phyloP scores from a whole-genome alignment of 2,329 filamentous ascomycete species.

The Aspergillus unguis region DNA sequence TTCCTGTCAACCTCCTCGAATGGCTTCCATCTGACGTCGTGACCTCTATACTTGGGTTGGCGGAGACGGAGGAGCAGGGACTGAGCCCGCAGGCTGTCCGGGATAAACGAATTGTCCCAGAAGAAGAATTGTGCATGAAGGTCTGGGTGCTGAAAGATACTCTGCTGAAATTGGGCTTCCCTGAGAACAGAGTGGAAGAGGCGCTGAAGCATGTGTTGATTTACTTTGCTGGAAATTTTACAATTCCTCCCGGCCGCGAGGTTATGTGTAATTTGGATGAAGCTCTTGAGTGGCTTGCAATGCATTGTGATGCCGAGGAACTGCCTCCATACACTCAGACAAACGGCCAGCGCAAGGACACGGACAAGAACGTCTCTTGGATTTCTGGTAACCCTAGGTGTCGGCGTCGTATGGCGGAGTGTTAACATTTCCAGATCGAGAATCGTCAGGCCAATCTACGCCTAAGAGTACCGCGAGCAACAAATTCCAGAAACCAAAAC shows the following conservation, averaged over 20 bases:
- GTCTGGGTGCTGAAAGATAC: conserved; percentile 81
- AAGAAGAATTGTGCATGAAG: conserved; percentile 75
- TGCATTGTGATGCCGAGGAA: conserved; percentile 66
- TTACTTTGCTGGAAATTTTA: conserved; percentile 61
- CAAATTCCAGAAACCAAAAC: conserved; percentile 26
- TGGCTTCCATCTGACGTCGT: conserved; percentile 80
- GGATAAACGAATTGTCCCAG: conserved; percentile 49
- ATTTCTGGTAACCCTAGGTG: conserved; percentile 32
- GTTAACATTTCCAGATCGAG: conserved; percentile 32
- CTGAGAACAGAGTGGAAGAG: conserved; percentile 59
- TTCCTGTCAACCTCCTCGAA: conserved; percentile 66
- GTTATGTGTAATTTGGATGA: conserved; percentile 83
- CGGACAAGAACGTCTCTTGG: conserved; percentile 34
- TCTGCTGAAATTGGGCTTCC: conserved; percentile 67
- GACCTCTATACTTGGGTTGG: conserved; percentile 70
- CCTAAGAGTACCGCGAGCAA: conserved; percentile 22
- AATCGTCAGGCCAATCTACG: conserved; percentile 28
- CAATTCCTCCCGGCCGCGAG: conserved; percentile 53
- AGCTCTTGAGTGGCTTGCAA: conserved; percentile 83
- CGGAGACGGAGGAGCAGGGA: conserved; percentile 40
- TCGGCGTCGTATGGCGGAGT: conserved; percentile 13
- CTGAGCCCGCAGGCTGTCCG: conserved; percentile 31
- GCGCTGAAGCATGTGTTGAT: conserved; percentile 65
- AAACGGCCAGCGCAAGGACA: conserved; percentile 28
- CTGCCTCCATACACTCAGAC: conserved; percentile 66